A percentile compares a stretch with the other conserved stretches of the same genome.
Conservation (phyloP, 345 rosid species). For the Sonneratia alba region DNA sequence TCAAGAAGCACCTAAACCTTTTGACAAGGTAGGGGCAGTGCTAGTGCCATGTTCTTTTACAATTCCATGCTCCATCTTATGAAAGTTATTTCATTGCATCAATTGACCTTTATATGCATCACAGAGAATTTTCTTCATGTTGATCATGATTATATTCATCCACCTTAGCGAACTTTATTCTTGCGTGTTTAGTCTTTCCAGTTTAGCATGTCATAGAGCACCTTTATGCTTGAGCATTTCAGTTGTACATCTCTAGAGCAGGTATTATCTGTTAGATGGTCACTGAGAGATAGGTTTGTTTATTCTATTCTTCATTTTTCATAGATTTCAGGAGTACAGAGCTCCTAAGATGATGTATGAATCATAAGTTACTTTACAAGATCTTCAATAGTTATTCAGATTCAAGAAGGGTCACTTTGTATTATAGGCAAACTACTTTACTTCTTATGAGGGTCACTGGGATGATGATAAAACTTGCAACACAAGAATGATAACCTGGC, state of each 20-base stretch:
- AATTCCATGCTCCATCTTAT: not conserved
- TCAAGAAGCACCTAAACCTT: slow-evolving; percentile 67
- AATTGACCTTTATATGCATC: too few species aligned
- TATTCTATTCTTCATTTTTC: not conserved
- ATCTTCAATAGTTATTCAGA: not conserved
- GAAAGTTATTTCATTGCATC: not conserved
- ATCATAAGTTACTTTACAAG: not conserved
- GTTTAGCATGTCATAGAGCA: too few species aligned
- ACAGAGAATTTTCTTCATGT: too few species aligned
- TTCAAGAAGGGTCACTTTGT: too few species aligned
- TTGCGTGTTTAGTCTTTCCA: too few species aligned
- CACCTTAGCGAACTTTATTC: too few species aligned
- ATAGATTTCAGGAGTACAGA: not conserved
- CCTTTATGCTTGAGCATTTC: not conserved
- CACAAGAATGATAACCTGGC: not conserved
- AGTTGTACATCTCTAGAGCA: not conserved
- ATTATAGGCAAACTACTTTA: not conserved
- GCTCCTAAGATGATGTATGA: not conserved
- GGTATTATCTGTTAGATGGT: not conserved
- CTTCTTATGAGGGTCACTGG: not conserved
- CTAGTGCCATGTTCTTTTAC: not conserved
- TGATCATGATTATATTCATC: too few species aligned
- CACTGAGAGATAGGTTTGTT: not conserved
- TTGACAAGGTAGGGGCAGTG: slow-evolving; percentile 44
- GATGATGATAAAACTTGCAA: not conserved